Base-by-base conservation (phyloP, 768 basidiomycete species). In the Tricholoma sp. region DNA sequence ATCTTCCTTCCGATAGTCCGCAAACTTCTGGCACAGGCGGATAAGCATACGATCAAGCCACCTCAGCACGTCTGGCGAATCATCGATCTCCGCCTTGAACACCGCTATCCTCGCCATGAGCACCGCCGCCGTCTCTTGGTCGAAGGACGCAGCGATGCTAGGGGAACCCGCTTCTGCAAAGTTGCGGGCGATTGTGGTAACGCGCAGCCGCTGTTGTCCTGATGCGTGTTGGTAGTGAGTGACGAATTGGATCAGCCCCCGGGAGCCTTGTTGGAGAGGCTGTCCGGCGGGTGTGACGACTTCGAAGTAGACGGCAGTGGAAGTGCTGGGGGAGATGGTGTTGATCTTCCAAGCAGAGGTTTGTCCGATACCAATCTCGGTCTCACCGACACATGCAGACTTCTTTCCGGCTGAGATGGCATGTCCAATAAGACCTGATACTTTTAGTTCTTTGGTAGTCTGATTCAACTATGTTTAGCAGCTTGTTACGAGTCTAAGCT, bases 41-140 rank as follows among this genome's bases (percentile, higher is more conserved):
- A 98, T 98, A 56, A 99, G 81, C 97, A 99, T 99, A 56, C 97
- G 81, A 75, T 99, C 97, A 58, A 99, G 74, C 97, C 97, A 98
- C 58, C 97, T 75, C 52, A 99, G 75, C 32, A 98, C 96, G 68
- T 99, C 97, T 0, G 97, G 94, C 4, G 88, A 89, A 70, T 98
- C 96, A 66, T 99, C 97, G 60, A 98, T 94, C 74, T 98, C 97
- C 24, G 97, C 96, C 72, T 98, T 98, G 83, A 98, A 98, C 7
- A 98, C 94, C 0, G 97, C 95, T 70, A 99, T 98, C 60, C 97
- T 84, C 10, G 97, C 92, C 96, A 99, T 98, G 63, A 99, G 76
- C 7, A 98, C 96, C 0, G 97, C 96, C 2, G 96, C 89, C 0
- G 95, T 91, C 75, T 99, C 97, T 68, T 99, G 97, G 72, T 99